Percentiles rank a stretch among this genome's conserved stretches.
Conservation (phyloP, 2,329 filamentous ascomycete genomes). For the Apiospora arundinis region DNA sequence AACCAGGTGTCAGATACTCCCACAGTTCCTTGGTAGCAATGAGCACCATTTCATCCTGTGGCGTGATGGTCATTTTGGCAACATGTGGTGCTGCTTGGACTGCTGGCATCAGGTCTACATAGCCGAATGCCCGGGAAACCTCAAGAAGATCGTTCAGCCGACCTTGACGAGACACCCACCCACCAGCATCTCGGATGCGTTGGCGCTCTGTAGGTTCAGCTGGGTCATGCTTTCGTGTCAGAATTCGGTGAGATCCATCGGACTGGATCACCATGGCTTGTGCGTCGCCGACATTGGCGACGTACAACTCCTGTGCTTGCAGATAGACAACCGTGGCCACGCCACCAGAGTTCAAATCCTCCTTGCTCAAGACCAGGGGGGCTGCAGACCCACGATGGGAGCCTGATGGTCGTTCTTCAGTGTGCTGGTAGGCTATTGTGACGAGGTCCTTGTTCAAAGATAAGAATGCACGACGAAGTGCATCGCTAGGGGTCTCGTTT, state of each 20-base stretch:
- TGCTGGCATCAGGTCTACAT: constrained; percentile 88
- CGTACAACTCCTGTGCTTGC: constrained; percentile 86
- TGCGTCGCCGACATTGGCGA: constrained; percentile 94
- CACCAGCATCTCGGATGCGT: constrained; percentile 91
- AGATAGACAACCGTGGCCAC: constrained; percentile 93
- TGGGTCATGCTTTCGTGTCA: constrained; percentile 93
- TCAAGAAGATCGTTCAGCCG: constrained; percentile 90
- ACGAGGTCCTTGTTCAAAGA: constrained; percentile 93
- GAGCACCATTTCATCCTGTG: constrained; percentile 92
- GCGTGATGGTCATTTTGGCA: constrained; percentile 76
- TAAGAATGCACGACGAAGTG: constrained; percentile 84
- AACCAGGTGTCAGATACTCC: constrained; percentile 89
- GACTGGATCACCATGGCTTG: constrained; percentile 95
- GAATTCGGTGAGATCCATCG: constrained; percentile 80
- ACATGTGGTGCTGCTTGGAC: constrained; percentile 92
- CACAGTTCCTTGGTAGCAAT: constrained; percentile 92
- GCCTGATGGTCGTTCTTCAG: constrained; percentile 73
- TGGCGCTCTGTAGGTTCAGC: constrained; percentile 84
- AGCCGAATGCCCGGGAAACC: constrained; percentile 94
- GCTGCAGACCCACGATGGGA: constrained; percentile 74
- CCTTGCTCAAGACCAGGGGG: constrained; percentile 80
- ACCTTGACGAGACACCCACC: constrained; percentile 93
- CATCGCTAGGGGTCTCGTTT: constrained; percentile 80
- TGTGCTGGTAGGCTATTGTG: constrained; percentile 79
- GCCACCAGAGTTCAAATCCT: constrained; percentile 88